phyloP scores from a whole-genome alignment of 2,329 filamentous ascomycete species.

The Neofusicoccum parvum region DNA sequence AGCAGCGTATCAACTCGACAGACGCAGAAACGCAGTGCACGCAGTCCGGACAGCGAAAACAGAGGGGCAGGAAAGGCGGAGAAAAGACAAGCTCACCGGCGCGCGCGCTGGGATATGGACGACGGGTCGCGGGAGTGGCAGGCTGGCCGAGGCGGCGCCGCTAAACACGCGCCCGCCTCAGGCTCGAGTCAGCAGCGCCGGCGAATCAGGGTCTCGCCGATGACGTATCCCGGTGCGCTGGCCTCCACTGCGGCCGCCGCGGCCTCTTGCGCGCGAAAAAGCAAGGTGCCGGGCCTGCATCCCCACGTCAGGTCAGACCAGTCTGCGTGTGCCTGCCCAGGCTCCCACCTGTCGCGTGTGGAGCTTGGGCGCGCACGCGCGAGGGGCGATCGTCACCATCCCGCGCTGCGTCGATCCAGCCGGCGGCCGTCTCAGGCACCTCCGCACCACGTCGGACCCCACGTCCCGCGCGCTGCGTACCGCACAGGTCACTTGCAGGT shows the following conservation, averaged over 20 bases:
- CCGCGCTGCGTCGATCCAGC: slow-evolving; percentile 6
- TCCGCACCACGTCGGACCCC: neutral
- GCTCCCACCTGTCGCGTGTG: neutral
- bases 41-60: neutral
- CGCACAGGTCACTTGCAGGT: neutral
- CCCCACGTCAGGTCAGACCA: slow-evolving; percentile 5
- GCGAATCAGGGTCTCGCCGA: slow-evolving; percentile 10
- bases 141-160: neutral
- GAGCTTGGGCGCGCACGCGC: neutral
- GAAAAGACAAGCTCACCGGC: slow-evolving; percentile 2
- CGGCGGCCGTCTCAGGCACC: slow-evolving; percentile 2
- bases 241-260: neutral
- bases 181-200: neutral
- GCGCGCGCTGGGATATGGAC: slow-evolving; percentile 5
- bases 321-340: neutral
- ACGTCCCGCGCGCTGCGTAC: neutral
- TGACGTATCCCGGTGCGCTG: neutral
- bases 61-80: slow-evolving; percentile 8
- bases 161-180: neutral
- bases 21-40: neutral
- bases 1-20: neutral
- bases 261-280: neutral
- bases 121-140: slow-evolving; percentile 14
- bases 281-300: neutral
- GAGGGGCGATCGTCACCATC: neutral